Conservation (phyloP, 108 stramenopile genomes). For the Cafeteria roenbergensis region DNA sequence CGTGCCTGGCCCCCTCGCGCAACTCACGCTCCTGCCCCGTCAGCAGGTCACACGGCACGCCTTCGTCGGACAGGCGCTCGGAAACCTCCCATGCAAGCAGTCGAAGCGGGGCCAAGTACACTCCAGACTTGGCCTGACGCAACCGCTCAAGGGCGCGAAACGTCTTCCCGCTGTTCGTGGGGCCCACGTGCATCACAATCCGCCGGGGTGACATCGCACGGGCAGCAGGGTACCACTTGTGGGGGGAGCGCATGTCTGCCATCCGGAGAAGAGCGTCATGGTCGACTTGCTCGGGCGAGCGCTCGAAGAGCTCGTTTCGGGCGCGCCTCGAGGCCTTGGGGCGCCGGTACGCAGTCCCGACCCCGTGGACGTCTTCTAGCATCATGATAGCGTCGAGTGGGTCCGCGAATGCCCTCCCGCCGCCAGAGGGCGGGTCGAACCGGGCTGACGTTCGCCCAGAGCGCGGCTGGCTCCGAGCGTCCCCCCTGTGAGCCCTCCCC, state of each 20-base stretch:
- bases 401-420: too few relatives aligned
- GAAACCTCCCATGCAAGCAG: constrained; percentile 77
- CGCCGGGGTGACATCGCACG: constrained; percentile 23
- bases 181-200: constrained; percentile 77
- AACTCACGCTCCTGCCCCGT: constrained; percentile 74
- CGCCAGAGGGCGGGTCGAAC: too few relatives aligned
- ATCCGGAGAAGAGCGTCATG: neutral
- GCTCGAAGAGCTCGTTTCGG: too few relatives aligned
- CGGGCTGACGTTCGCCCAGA: too few relatives aligned
- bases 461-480: too few relatives aligned
- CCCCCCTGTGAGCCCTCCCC: too few relatives aligned
- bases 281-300: too few relatives aligned
- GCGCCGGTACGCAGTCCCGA: too few relatives aligned
- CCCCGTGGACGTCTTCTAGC: too few relatives aligned
- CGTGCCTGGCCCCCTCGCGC: constrained; percentile 61
- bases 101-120: constrained; percentile 80
- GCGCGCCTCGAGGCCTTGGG: too few relatives aligned
- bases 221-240: constrained; percentile 33
- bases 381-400: too few relatives aligned
- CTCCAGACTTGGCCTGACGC: constrained; percentile 55
- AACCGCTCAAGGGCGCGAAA: constrained; percentile 67
- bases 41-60: constrained; percentile 38
- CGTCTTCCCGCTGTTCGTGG: constrained; percentile 85
- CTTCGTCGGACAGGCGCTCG: constrained; percentile 49
- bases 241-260: constrained; percentile 13